A percentile compares a stretch with the other conserved stretches of the same genome.
phyloP scores from a whole-genome alignment of 495 filamentous ascomycete genomes.

The Jackrogersella minutella region DNA sequence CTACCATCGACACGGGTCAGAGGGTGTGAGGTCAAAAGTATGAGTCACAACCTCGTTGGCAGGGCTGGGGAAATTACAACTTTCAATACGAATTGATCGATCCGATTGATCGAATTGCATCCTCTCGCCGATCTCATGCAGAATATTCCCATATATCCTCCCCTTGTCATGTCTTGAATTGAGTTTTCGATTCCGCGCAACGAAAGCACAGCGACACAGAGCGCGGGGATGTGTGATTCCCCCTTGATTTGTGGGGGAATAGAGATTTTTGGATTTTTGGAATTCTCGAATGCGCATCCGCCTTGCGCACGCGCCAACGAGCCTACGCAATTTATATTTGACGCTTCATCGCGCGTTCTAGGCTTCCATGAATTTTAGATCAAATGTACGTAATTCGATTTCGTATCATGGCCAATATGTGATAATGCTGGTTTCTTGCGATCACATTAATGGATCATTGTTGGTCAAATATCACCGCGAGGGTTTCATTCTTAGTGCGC shows the following conservation, averaged over 20 bases:
- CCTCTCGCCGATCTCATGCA: constrained; percentile 6
- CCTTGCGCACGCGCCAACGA: constrained; percentile 17
- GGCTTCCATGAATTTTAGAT: neutral
- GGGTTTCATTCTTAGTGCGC: neutral
- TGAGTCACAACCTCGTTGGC: constrained; percentile 30
- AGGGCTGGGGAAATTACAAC: constrained; percentile 14
- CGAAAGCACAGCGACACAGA: neutral
- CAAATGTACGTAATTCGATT: constrained; percentile 3
- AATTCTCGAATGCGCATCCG: constrained; percentile 13
- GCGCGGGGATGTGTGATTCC: constrained; percentile 22
- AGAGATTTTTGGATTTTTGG: neutral
- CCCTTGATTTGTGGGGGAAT: constrained; percentile 23
- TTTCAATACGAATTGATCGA: constrained; percentile 34
- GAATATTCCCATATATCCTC: neutral
- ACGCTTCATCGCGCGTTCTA: constrained; percentile 4
- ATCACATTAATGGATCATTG: constrained; percentile 3
- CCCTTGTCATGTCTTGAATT: constrained; percentile 19
- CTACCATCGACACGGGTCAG: neutral
- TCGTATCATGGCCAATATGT: neutral
- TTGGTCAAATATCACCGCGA: constrained; percentile 2
- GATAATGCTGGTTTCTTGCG: neutral
- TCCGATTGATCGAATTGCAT: constrained; percentile 39
- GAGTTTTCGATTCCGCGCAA: constrained; percentile 28
- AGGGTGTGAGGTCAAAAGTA: constrained; percentile 1
- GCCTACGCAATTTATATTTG: neutral